These are phyloP conservation scores for Sporopachydermia quercuum DNA, from an alignment of 805 yeast species.

Conservation along the genomic window DNA sequence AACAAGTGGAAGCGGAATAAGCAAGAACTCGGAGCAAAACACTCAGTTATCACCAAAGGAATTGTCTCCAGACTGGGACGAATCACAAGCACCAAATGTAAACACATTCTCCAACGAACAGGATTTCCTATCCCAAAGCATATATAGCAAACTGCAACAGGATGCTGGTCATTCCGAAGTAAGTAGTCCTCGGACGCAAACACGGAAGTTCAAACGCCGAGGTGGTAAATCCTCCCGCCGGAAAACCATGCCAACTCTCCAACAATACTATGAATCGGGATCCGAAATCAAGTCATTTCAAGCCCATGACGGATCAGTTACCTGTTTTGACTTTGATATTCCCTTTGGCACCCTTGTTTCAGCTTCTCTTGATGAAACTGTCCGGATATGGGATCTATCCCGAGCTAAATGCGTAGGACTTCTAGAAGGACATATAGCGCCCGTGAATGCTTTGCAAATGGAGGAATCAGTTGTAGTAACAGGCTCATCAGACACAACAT, in stretches of 20 bases:
- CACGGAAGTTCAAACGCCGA: background rate
- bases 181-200: background rate
- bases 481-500: constrained; percentile 50
- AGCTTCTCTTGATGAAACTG: constrained; percentile 63
- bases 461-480: constrained; percentile 32
- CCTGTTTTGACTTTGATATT: constrained; percentile 50
- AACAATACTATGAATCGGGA: constrained; percentile 49
- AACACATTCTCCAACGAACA: constrained; percentile 6
- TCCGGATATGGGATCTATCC: constrained; percentile 73
- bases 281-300: constrained; percentile 32
- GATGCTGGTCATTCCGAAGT: background rate
- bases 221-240: constrained; percentile 17
- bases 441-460: constrained; percentile 46
- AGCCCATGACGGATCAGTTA: constrained; percentile 39
- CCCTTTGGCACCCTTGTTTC: constrained; percentile 70
- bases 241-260: constrained; percentile 46
- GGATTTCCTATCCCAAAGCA: constrained; percentile 25
- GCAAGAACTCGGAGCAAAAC: background rate
- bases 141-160: constrained; percentile 26
- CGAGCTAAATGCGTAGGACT: constrained; percentile 33
- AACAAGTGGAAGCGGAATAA: background rate
- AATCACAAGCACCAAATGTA: background rate
- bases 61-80: constrained; percentile 1
- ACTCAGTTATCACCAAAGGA: background rate
- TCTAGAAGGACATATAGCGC: constrained; percentile 45